phyloP scores from a whole-genome alignment of 495 filamentous ascomycete genomes.

The Aspergillus funiculosus region DNA sequence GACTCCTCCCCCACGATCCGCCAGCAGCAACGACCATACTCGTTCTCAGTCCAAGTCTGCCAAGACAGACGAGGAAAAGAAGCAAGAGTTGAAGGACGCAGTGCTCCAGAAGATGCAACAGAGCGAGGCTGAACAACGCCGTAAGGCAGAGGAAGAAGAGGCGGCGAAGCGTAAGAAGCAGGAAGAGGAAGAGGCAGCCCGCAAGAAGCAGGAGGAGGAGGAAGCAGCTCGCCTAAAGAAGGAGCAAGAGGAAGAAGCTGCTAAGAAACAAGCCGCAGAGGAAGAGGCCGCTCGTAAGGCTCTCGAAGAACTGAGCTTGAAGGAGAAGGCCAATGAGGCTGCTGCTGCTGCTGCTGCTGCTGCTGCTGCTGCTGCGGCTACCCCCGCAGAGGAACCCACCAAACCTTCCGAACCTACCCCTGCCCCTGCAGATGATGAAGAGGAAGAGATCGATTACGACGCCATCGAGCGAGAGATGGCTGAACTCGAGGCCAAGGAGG shows the following conservation, averaged over 20 bases:
- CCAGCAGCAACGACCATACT: constrained; percentile 51
- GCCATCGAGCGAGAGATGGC: constrained; percentile 48
- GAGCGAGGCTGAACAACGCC: constrained; percentile 48
- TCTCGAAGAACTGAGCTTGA: constrained; percentile 30
- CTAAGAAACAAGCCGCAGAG: constrained; percentile 24
- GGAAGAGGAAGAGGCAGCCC: constrained; percentile 29
- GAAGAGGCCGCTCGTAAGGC: constrained; percentile 31
- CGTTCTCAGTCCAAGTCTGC: constrained; percentile 53
- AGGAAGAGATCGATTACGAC: constrained; percentile 50
- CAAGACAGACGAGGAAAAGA: constrained; percentile 67
- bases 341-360: constrained; percentile 17
- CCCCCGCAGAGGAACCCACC: constrained; percentile 41
- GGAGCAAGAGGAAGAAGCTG: constrained; percentile 23
- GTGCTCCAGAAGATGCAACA: constrained; percentile 58
- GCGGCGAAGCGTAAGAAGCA: constrained; percentile 42
- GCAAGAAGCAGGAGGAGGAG: constrained; percentile 24
- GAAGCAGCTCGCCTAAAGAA: constrained; percentile 29
- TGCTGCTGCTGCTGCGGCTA: too few species aligned
- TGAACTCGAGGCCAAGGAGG: constrained; percentile 55
- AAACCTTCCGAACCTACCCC: constrained; percentile 33
- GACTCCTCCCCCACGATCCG: constrained; percentile 53
- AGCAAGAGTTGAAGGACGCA: constrained; percentile 60
- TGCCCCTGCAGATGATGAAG: constrained; percentile 31
- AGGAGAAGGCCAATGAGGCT: constrained; percentile 40
- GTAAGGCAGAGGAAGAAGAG: constrained; percentile 46